Percentiles rank a stretch among this genome's conserved stretches.
These are phyloP conservation scores for Gliomastix tumulicola DNA, from an alignment of 2,329 filamentous ascomycete species.

Conservation along the genomic window DNA sequence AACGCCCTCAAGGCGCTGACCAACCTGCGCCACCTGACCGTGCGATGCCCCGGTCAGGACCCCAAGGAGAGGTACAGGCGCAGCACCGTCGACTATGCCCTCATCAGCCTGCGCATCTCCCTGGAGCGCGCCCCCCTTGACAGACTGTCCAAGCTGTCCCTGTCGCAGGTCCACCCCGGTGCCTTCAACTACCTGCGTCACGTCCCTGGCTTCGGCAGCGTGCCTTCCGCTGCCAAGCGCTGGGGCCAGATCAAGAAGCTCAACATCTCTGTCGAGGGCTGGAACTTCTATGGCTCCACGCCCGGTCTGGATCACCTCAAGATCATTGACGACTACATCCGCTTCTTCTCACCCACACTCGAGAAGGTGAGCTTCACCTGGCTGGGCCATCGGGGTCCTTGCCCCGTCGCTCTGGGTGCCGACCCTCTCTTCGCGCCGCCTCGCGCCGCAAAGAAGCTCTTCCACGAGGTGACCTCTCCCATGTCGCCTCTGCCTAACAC, in stretches of 20 bases:
- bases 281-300: conserved; percentile 54
- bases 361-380: conserved; percentile 72
- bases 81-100: conserved; percentile 77
- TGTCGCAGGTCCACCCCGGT: conserved; percentile 67
- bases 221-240: conserved; percentile 61
- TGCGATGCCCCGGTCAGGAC: conserved; percentile 70
- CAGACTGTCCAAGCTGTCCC: conserved; percentile 61
- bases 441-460: conserved; percentile 47
- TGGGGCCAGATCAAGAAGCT: conserved; percentile 76
- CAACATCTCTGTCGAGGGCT: conserved; percentile 64
- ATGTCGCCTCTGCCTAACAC: conserved; percentile 55
- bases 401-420: conserved; percentile 62
- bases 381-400: conserved; percentile 68
- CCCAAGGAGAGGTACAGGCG: conserved; percentile 64
- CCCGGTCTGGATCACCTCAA: conserved; percentile 64
- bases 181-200: conserved; percentile 75
- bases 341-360: conserved; percentile 57
- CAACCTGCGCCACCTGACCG: conserved; percentile 65
- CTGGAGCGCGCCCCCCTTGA: conserved; percentile 65
- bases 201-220: conserved; percentile 64
- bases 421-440: conserved; percentile 62
- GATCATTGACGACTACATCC: conserved; percentile 75
- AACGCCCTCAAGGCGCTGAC: conserved; percentile 62
- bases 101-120: conserved; percentile 80
- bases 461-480: conserved; percentile 56